Percentiles rank a stretch among this genome's conserved stretches.
These are phyloP conservation scores for Scheffersomyces amazonensis DNA, from an alignment of 805 yeast species.

Conservation along the genomic window DNA sequence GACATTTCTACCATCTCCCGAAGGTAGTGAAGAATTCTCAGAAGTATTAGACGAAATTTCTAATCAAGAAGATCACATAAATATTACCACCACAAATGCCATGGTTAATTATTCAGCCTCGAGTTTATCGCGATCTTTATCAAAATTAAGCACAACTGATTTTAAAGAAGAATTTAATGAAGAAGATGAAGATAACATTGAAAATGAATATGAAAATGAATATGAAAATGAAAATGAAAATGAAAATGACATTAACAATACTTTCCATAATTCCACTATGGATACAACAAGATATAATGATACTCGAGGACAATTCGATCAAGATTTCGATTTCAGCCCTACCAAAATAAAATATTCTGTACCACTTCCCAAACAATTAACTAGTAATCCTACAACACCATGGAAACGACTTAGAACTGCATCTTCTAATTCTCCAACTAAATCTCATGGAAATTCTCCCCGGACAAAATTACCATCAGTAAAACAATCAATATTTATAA, in stretches of 20 bases:
- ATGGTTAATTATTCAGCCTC: no score
- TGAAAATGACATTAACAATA: neutral
- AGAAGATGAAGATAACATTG: neutral
- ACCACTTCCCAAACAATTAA: neutral
- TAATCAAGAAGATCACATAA: neutral
- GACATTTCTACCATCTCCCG: no score
- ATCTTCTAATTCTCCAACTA: constrained; percentile 5
- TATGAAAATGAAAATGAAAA: neutral
- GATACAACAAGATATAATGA: constrained; percentile 13
- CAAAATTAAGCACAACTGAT: neutral
- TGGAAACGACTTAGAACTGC: constrained; percentile 14
- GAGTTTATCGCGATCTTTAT: neutral
- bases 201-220: neutral
- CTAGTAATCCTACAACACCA: constrained; percentile 5
- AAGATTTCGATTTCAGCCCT: constrained; percentile 12
- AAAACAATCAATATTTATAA: neutral
- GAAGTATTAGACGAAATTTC: neutral
- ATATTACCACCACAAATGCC: no score
- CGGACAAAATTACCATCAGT: neutral
- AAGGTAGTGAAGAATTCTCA: neutral
- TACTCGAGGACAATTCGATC: constrained; percentile 16
- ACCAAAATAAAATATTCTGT: neutral
- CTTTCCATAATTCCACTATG: constrained; percentile 5
- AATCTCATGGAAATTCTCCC: neutral
- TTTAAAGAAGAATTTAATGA: neutral